Base-by-base conservation (phyloP, 75 land plant genomes). In the Larix kaempferi region DNA sequence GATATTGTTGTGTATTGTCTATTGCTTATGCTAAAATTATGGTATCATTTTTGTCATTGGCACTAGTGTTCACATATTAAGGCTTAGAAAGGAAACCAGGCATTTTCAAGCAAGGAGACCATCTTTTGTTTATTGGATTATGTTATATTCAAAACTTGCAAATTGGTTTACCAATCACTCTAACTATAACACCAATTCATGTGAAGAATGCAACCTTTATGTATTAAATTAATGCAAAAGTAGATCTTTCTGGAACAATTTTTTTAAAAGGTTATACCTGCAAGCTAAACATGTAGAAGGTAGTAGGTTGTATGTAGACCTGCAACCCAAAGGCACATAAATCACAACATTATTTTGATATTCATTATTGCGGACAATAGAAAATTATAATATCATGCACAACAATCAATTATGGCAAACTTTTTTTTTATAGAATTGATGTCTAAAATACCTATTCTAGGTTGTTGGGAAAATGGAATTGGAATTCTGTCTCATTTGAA, bases 21-120 rank as follows among this genome's bases (percentile, higher is more conserved):
- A n/a, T n/a, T n/a, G n/a, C n/a, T 65, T 19, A 12, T 0, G 21
- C 16, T 65, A 39, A 12, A 14, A 35, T 33, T 39, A 35, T 65
- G 35, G 69, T 65, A 65, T 65, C 69, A 29, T 65, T 65, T 65
- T 65, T 65, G 69, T 39, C 37, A 35, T 14, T 65, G 33, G 69
- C 12, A 22, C 12, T 62, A 39, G 25, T 63, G 66, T 65, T 65
- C 37, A 65, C 15, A 19, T 35, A 19, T 63, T 60, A 26, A 23
- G 64, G 29, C 26, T 62, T 29, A 62, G 26, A 62, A 62, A 29
- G 25, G 27, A 65, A 33, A 17, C 39, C 39, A 19, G 19, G 25
- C 33, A 65, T 35, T 27, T 65, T 35, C 39, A 65, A 65, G 37
- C 69, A 65, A 15, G 27, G 69, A 29, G 69, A 26, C 33, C 19